These are phyloP conservation scores for Suillus lakei DNA, from an alignment of 768 basidiomycete species.

Conservation along the genomic window DNA sequence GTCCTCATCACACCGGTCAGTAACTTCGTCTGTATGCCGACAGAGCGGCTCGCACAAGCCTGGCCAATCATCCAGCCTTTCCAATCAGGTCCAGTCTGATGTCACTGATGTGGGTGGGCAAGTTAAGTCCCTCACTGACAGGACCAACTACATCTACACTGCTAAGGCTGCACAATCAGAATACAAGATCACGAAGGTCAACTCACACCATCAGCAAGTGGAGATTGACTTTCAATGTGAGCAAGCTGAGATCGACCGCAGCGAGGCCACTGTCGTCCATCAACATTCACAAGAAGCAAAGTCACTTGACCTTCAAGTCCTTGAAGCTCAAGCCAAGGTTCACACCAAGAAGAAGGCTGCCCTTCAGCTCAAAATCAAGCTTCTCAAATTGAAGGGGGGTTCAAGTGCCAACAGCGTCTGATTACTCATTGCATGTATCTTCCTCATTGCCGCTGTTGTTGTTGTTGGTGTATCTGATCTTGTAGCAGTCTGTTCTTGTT, in stretches of 20 bases:
- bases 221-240: neutral
- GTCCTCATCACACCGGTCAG: neutral
- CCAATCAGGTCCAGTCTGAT: neutral
- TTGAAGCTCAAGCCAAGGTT: neutral
- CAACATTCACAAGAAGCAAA: neutral
- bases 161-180: neutral
- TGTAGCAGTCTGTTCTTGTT: too few relatives aligned
- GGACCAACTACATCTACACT: neutral
- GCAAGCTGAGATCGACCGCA: neutral
- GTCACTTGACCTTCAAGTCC: neutral
- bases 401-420: too few relatives aligned
- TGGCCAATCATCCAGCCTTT: neutral
- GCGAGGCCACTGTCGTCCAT: neutral
- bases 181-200: neutral
- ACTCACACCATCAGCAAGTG: neutral
- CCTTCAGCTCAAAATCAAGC: neutral
- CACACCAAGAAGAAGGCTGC: neutral
- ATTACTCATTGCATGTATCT: too few relatives aligned
- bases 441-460: too few relatives aligned
- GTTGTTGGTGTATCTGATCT: too few relatives aligned
- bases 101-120: neutral
- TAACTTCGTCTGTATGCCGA: fast-evolving
- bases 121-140: neutral
- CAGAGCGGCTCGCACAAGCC: neutral
- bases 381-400: neutral